Percentiles rank a stretch among this genome's conserved stretches.
These are phyloP conservation scores for Trametes gibbosa DNA, from an alignment of 768 basidiomycete genomes.

Conservation along the genomic window DNA sequence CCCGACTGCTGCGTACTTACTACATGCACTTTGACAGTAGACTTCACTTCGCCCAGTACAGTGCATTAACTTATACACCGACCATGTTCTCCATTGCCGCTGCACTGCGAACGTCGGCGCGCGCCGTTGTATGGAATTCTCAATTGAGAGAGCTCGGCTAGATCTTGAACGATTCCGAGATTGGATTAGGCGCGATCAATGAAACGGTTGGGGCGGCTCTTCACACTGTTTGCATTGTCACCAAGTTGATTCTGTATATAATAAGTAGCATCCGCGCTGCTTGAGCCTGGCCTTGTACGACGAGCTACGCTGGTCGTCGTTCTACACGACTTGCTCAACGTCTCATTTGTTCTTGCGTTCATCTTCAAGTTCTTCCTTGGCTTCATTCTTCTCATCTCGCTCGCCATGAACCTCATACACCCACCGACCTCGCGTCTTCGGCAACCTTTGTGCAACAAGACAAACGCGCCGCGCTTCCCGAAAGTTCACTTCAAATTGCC, in stretches of 20 bases:
- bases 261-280: background rate
- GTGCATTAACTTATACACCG: no score
- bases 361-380: background rate
- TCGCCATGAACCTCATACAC: slow-evolving; percentile 10
- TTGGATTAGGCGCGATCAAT: slow-evolving; percentile 2
- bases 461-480: slow-evolving; percentile 11
- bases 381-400: background rate
- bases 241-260: slow-evolving; percentile 2
- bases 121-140: no score
- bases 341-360: background rate
- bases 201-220: slow-evolving; percentile 7
- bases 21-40: no score
- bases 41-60: no score
- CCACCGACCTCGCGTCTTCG: background rate
- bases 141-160: background rate
- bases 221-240: slow-evolving; percentile 1
- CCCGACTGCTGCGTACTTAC: no score
- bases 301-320: slow-evolving; percentile 19
- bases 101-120: no score
- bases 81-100: no score
- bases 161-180: background rate
- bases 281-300: slow-evolving; percentile 2
- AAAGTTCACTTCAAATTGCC: slow-evolving; percentile 21
- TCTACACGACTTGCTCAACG: slow-evolving; percentile 5
- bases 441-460: slow-evolving; percentile 6